These are phyloP conservation scores for Lagenidium sp. DNA, from an alignment of 352 stramenopile genomes.

Conservation along the genomic window DNA sequence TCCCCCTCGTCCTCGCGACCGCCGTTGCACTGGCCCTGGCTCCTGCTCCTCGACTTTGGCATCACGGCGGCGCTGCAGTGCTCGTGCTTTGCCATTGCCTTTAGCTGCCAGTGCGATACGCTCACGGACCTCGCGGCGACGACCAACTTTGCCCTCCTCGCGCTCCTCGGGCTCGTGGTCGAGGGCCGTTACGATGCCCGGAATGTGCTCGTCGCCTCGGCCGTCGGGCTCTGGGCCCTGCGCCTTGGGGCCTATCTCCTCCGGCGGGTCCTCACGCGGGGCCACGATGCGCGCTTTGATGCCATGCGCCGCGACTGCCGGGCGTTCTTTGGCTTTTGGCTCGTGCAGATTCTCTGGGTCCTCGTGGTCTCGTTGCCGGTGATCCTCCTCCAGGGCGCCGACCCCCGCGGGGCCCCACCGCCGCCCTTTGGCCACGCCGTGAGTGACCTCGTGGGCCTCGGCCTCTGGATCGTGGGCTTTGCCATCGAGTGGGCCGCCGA, in stretches of 20 bases:
- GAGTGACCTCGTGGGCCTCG: conserved; percentile 35
- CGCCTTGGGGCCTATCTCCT: conserved; percentile 63
- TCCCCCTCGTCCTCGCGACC: too few relatives aligned
- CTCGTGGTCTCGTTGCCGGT: conserved; percentile 66
- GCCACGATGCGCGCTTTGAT: conserved; percentile 72
- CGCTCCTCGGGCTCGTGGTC: conserved; percentile 33
- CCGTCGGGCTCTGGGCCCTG: conserved; percentile 47
- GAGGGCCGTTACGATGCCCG: conserved; percentile 35
- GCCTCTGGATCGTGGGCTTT: conserved; percentile 50
- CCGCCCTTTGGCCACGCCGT: conserved; percentile 21
- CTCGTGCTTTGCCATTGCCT: conserved; percentile 52
- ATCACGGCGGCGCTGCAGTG: conserved; percentile 44
- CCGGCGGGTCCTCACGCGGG: conserved; percentile 49
- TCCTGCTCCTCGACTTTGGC: conserved; percentile 38
- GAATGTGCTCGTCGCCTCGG: conserved; percentile 29
- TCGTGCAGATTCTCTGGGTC: conserved; percentile 79
- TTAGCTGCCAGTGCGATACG: conserved; percentile 54
- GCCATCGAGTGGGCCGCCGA: conserved; percentile 50
- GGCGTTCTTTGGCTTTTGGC: conserved; percentile 69
- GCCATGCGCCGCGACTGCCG: conserved; percentile 53
- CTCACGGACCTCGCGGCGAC: conserved; percentile 52
- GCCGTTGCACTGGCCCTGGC: too few relatives aligned
- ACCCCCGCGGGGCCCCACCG: conserved; percentile 7
- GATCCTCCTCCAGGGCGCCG: conserved; percentile 46
- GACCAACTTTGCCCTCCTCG: conserved; percentile 51